Percentiles rank a stretch among this genome's conserved stretches.
Evolutionary conservation across 163 green algal genomes (phyloP).

Genomic region (Picocystis sp.): DNA sequence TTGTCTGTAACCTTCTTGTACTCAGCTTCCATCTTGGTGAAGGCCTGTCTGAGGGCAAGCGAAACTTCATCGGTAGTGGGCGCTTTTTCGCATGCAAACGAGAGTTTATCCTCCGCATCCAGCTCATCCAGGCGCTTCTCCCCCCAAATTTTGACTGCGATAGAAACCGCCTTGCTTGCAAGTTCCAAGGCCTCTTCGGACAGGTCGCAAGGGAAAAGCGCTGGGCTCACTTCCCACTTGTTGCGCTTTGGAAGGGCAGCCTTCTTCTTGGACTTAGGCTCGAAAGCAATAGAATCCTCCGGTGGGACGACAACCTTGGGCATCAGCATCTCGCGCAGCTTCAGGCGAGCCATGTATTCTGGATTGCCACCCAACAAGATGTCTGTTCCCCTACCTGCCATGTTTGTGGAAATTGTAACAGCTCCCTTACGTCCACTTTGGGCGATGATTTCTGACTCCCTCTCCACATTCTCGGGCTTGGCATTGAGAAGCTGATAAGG

Average conservation of each 20-base stretch:
- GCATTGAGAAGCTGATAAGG: constrained; percentile 77
- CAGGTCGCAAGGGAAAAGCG: constrained; percentile 74
- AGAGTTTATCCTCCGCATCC: constrained; percentile 81
- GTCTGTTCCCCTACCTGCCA: constrained; percentile 94
- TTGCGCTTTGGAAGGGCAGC: constrained; percentile 3
- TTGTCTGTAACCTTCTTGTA: constrained; percentile 59
- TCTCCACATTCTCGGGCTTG: constrained; percentile 97
- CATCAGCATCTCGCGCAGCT: constrained; percentile 81
- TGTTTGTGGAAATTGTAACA: constrained; percentile 98
- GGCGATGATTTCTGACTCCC: constrained; percentile 92
- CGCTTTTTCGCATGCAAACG: constrained; percentile 78
- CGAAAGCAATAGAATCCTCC: constrained; percentile 24
- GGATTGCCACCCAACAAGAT: constrained; percentile 93
- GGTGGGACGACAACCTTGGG: constrained; percentile 55
- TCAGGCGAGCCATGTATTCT: constrained; percentile 80
- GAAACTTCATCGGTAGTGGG: constrained; percentile 46
- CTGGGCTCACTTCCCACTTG: constrained; percentile 8
- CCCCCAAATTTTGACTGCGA: constrained; percentile 49
- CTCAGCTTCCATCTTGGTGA: constrained; percentile 39
- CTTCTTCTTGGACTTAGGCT: constrained; percentile 17
- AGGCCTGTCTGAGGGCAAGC: constrained; percentile 12
- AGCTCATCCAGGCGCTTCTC: constrained; percentile 46
- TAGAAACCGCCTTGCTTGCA: constrained; percentile 22
- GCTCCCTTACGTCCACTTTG: constrained; percentile 67
- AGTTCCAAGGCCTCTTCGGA: constrained; percentile 17